These are phyloP conservation scores for Rhodofomes roseus DNA, from an alignment of 1,284 basidiomycete species.

Conservation along the genomic window DNA sequence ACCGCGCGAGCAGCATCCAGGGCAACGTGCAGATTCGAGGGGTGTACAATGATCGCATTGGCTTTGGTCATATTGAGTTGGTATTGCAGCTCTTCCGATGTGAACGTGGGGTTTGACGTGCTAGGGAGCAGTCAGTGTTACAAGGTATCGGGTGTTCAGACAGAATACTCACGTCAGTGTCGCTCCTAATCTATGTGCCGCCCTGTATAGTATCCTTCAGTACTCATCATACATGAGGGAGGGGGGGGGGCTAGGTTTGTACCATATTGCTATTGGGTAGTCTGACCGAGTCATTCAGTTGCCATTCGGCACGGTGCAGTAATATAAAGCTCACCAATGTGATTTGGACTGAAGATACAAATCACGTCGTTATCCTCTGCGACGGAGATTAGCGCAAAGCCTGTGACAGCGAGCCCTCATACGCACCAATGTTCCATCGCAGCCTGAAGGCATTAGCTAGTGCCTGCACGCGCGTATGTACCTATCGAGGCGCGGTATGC, in stretches of 20 bases:
- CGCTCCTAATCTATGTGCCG: slow-evolving; percentile 60
- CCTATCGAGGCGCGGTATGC: slow-evolving; percentile 3
- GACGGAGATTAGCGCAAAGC: neutral
- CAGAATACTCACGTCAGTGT: slow-evolving; percentile 41
- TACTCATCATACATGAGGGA: slow-evolving; percentile 47
- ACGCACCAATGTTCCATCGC: slow-evolving; percentile 15
- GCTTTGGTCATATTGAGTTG: slow-evolving; percentile 54
- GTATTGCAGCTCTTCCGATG: slow-evolving; percentile 56
- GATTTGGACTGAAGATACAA: slow-evolving; percentile 31
- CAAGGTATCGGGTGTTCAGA: slow-evolving; percentile 4
- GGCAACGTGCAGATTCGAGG: slow-evolving; percentile 46
- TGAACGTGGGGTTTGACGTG: slow-evolving; percentile 65
- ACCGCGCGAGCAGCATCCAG: slow-evolving; percentile 43
- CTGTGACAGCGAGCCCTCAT: neutral
- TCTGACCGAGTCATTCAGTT: slow-evolving; percentile 34
- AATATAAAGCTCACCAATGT: slow-evolving; percentile 14
- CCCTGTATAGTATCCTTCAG: slow-evolving; percentile 34
- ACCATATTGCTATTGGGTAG: slow-evolving; percentile 61
- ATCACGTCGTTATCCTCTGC: slow-evolving; percentile 17
- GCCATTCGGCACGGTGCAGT: neutral
- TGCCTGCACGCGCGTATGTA: slow-evolving; percentile 11
- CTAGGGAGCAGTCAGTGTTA: slow-evolving; percentile 19
- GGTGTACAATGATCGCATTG: slow-evolving; percentile 51
- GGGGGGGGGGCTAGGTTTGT: slow-evolving; percentile 54
- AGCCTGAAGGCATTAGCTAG: slow-evolving; percentile 14